Conservation (phyloP, 208 protist genomes). For the Wallacemonas sp. region DNA sequence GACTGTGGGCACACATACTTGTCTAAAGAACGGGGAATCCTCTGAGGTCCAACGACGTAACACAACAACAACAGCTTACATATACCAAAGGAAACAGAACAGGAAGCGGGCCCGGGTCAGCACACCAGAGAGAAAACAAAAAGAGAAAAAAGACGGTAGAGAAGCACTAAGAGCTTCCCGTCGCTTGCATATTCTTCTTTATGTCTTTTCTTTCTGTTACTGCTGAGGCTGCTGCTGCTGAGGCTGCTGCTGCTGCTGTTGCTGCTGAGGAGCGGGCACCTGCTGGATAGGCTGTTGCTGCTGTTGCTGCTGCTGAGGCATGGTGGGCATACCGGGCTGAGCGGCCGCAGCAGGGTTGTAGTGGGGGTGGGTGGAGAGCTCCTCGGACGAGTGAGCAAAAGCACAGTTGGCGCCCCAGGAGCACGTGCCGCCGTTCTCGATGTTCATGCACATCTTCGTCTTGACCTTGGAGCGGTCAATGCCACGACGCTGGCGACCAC, state of each 20-base stretch:
- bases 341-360: conserved; percentile 15
- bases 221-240: conserved; percentile 6
- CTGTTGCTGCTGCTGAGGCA: conserved; percentile 12
- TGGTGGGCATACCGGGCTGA: not conserved
- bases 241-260: not conserved
- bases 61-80: no score
- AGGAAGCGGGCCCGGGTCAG: no score
- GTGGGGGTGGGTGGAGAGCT: conserved; percentile 50
- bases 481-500: conserved; percentile 53
- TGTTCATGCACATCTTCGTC: conserved; percentile 94
- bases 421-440: conserved; percentile 83
- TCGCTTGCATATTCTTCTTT: no score
- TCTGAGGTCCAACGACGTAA: no score
- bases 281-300: conserved; percentile 13
- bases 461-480: conserved; percentile 86
- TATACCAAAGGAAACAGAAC: no score
- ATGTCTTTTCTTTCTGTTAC: no score
- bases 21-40: no score
- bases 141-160: no score
- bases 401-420: conserved; percentile 84
- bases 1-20: no score
- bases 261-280: no score
- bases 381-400: conserved; percentile 83
- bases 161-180: not conserved
- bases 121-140: no score